These are phyloP conservation scores for Boechera stricta DNA, from an alignment of 345 rosid species.

Conservation along the genomic window DNA sequence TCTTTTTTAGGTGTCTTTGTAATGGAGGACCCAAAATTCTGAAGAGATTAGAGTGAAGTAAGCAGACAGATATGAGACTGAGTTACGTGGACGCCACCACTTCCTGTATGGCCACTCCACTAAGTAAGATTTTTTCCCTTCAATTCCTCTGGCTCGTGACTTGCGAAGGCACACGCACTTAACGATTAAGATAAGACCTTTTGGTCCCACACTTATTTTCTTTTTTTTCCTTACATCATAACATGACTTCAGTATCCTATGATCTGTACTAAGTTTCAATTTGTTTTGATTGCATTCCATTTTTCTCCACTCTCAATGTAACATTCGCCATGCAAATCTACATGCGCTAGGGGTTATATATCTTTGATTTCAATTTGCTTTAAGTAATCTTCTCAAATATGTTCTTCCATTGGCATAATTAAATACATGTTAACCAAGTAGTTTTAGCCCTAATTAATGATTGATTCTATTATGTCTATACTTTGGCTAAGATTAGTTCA, in stretches of 20 bases:
- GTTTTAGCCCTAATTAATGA: slow-evolving; percentile 9
- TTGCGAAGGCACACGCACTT: slow-evolving; percentile 38
- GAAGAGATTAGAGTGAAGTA: slow-evolving; percentile 54
- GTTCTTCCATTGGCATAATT: not conserved
- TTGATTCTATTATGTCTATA: not conserved
- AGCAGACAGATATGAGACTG: slow-evolving; percentile 44
- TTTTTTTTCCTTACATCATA: slow-evolving; percentile 29
- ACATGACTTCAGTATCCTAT: slow-evolving; percentile 32
- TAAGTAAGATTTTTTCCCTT: slow-evolving; percentile 36
- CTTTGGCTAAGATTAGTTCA: not conserved
- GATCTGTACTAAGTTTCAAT: slow-evolving; percentile 28
- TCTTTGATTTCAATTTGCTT: not conserved
- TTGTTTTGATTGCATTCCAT: slow-evolving; percentile 37
- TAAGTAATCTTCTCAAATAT: not conserved
- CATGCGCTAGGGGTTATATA: not conserved
- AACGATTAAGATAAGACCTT: slow-evolving; percentile 32
- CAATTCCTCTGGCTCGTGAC: slow-evolving; percentile 27
- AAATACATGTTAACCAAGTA: slow-evolving; percentile 6
- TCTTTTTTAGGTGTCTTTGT: slow-evolving; percentile 38
- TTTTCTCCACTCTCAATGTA: slow-evolving; percentile 11
- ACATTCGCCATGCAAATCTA: slow-evolving; percentile 25
- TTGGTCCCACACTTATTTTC: slow-evolving; percentile 29
- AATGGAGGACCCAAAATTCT: slow-evolving; percentile 46
- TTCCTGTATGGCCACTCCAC: slow-evolving; percentile 62
- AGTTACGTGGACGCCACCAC: slow-evolving; percentile 68